These are phyloP conservation scores for Beauveria rudraprayagi DNA, from an alignment of 2,329 filamentous ascomycete species.

Conservation along the genomic window DNA sequence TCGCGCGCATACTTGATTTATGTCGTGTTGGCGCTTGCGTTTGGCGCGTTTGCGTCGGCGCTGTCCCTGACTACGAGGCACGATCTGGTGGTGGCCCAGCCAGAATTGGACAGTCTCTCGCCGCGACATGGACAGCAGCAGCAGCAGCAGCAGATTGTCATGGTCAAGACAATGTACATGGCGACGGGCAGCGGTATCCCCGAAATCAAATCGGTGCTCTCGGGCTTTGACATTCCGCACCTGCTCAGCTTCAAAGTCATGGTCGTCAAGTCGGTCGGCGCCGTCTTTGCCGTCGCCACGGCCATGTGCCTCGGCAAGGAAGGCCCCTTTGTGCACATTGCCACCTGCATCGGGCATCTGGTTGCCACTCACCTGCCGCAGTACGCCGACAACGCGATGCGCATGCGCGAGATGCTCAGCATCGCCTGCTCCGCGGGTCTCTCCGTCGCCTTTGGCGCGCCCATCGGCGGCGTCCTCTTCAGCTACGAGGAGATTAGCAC, in stretches of 20 bases:
- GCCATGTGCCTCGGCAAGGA: constrained; percentile 97
- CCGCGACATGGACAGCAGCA: no score
- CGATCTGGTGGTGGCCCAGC: constrained; percentile 75
- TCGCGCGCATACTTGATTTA: constrained; percentile 19
- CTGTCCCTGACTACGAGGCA: constrained; percentile 81
- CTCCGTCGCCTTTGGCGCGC: constrained; percentile 87
- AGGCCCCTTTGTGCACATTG: constrained; percentile 89
- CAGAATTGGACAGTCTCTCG: constrained; percentile 44
- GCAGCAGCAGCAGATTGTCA: background rate
- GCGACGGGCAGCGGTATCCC: constrained; percentile 94
- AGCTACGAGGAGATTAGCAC: constrained; percentile 93
- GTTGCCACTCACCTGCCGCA: constrained; percentile 68
- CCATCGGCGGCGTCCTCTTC: constrained; percentile 90
- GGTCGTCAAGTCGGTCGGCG: constrained; percentile 77
- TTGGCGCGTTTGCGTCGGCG: constrained; percentile 56
- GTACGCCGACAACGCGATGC: constrained; percentile 83
- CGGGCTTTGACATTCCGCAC: constrained; percentile 82
- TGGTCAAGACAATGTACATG: constrained; percentile 46
- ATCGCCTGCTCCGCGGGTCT: constrained; percentile 88
- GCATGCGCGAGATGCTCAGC: constrained; percentile 87
- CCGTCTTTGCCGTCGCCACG: constrained; percentile 86
- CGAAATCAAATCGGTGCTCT: constrained; percentile 91
- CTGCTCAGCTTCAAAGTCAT: constrained; percentile 87
- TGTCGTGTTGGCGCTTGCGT: constrained; percentile 35
- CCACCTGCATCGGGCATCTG: constrained; percentile 90